Base-by-base conservation (phyloP, 2,329 filamentous ascomycete genomes). In the Pseudogymnoascus sp. region DNA sequence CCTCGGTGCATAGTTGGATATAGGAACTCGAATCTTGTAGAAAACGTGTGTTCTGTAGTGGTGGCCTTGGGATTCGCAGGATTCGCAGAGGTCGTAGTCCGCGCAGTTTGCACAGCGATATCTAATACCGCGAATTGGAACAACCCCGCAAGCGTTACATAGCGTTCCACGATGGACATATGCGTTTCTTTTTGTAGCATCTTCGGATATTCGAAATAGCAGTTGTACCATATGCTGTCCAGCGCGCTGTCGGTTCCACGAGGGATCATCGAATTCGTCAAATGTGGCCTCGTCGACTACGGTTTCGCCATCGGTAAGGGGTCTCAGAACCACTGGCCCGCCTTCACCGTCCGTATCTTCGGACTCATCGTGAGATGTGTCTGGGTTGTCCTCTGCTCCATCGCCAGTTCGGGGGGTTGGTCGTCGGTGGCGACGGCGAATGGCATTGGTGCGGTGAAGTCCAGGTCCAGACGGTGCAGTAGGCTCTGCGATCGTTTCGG, bases 51-150 rank as follows among this genome's bases (percentile, higher is more conserved):
- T 96, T 75, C 93, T 96, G 72, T 84, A 86, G 73, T 96, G 93
- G 64, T 74, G 73, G 1, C 85, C 85, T 70, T 87, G 85, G 4
- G 90, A 85, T 77, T 99, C 93, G 77, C 95, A 99, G 6, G 88
- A 88, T 73, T 97, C 92, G 79, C 95, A 99, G 1, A 99, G 85
- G 74, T 99, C 95, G 73, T 92, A 98, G 76, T 99, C 93, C 68
- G 90, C 86, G 74, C 95, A 99, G 77, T 99, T 98, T 70, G 92
- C 88, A 76, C 95, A 99, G 65, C 93, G 89, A 78, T 96, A 99
- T 64, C 95, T 86, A 66, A 96, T 89, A 14, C 95, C 95, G 62
- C 91, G 88, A 66, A 99, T 98, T 11, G 95, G 93, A 61, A 90
- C 86, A 71, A 90, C 86, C 63, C 90, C 90, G 71, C 95, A 99